Evolutionary conservation across 2,329 filamentous ascomycete species (phyloP).

Genomic region (Fonsecaea monophora): DNA sequence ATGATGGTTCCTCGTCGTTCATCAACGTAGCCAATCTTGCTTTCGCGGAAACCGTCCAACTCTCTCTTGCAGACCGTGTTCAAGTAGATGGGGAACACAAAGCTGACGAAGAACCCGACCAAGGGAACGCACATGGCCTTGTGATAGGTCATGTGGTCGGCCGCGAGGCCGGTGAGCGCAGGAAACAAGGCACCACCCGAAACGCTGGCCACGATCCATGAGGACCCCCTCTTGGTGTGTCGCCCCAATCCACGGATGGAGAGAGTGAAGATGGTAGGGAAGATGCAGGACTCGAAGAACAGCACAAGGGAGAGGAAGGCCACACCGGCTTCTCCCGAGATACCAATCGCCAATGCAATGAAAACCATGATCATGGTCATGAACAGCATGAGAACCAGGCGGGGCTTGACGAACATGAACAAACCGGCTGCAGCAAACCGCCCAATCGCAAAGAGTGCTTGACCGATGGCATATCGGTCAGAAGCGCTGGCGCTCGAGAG

Average conservation of each 20-base stretch:
- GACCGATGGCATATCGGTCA: constrained; percentile 77
- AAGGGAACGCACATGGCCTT: constrained; percentile 46
- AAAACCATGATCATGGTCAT: constrained; percentile 69
- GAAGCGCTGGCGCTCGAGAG: constrained; percentile 64
- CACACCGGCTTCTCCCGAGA: constrained; percentile 57
- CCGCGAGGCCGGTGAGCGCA: constrained; percentile 57
- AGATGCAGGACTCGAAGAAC: constrained; percentile 83
- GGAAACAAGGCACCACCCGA: constrained; percentile 72
- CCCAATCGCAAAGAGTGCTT: constrained; percentile 75
- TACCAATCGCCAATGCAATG: constrained; percentile 57
- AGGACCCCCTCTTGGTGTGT: constrained; percentile 77
- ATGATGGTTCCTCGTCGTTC: constrained; percentile 42
- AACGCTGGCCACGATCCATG: constrained; percentile 75
- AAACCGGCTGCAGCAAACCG: constrained; percentile 73
- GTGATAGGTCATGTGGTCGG: constrained; percentile 40
- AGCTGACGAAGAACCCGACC: constrained; percentile 45
- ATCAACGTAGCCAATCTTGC: constrained; percentile 46
- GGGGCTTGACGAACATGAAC: constrained; percentile 71
- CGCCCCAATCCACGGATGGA: constrained; percentile 77
- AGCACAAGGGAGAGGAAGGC: constrained; percentile 71
- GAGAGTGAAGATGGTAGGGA: constrained; percentile 80
- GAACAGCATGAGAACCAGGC: constrained; percentile 74
- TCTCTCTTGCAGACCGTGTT: constrained; percentile 45
- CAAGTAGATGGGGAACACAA: constrained; percentile 46
- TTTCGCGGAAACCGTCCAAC: constrained; percentile 46